Conservation (phyloP, 305 asterid species). For the Fraxinus paxiana region DNA sequence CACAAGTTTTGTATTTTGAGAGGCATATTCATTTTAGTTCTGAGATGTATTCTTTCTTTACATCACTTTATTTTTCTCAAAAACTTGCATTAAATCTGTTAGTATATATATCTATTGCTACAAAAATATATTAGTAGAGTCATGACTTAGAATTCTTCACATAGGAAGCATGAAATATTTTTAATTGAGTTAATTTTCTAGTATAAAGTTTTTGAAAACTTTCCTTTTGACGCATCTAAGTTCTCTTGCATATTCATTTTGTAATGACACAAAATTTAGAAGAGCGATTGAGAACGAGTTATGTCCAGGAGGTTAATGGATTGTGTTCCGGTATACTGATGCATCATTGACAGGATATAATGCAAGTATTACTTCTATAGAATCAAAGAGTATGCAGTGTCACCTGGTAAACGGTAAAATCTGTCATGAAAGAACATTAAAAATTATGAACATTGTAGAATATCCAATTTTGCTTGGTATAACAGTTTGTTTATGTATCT, state of each 20-base stretch:
- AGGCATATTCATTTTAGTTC: not conserved
- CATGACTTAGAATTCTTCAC: not conserved
- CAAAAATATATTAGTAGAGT: not conserved
- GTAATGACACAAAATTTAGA: not conserved
- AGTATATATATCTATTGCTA: not conserved
- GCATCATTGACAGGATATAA: conserved; percentile 8
- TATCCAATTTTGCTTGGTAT: not conserved
- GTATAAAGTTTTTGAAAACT: not conserved
- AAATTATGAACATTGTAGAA: conserved; percentile 14
- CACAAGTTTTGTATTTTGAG: not conserved
- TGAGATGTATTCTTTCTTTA: not conserved
- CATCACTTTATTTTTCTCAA: not conserved
- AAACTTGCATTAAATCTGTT: not conserved
- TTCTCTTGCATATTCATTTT: not conserved
- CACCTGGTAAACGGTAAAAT: conserved; percentile 14
- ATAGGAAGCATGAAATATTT: not conserved
- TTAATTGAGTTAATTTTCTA: not conserved
- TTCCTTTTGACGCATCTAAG: not conserved
- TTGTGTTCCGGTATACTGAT: not conserved
- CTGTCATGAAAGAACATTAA: conserved; percentile 3
- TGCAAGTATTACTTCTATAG: conserved; percentile 9
- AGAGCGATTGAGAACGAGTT: not conserved
- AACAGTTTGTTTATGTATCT: not conserved
- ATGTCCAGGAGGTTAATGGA: not conserved
- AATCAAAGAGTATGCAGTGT: not conserved